phyloP scores from a whole-genome alignment of 2,329 filamentous ascomycete species.

The Talaromyces sp. region DNA sequence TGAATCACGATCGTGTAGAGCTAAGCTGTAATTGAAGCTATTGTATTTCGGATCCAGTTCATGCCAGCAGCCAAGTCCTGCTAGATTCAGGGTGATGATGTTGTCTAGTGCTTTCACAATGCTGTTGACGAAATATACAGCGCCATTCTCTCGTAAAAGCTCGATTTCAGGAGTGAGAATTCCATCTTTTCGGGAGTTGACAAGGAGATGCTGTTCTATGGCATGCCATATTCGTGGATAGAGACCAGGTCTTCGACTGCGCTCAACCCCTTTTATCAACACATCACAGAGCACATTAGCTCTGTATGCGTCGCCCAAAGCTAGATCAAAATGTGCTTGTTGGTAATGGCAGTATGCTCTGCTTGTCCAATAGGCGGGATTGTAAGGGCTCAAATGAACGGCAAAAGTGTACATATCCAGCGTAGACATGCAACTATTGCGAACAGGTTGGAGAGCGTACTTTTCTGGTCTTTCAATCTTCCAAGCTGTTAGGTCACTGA shows the following conservation, averaged over 20 bases:
- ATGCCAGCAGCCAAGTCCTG: conserved; percentile 34
- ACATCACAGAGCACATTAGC: conserved; percentile 38
- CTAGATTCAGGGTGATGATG: conserved; percentile 35
- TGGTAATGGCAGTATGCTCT: conserved; percentile 40
- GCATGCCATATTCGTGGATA: conserved; percentile 35
- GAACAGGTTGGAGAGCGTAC: conserved; percentile 19
- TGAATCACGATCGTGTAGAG: conserved; percentile 24
- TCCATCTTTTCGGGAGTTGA: conserved; percentile 10
- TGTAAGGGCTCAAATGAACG: conserved; percentile 39
- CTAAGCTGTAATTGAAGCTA: neutral
- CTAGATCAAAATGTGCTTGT: conserved; percentile 37
- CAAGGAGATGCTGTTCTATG: conserved; percentile 36
- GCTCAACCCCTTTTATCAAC: conserved; percentile 21
- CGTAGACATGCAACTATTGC: conserved; percentile 9
- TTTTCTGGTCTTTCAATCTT: conserved; percentile 21
- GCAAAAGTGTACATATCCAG: conserved; percentile 43
- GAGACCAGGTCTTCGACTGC: conserved; percentile 30
- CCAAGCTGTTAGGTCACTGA: conserved; percentile 33
- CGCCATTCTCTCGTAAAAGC: conserved; percentile 26
- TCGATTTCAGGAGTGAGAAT: conserved; percentile 16
- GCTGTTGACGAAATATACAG: conserved; percentile 34
- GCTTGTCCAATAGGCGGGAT: conserved; percentile 41
- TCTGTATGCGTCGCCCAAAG: conserved; percentile 42
- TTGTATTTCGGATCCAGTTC: conserved; percentile 25
- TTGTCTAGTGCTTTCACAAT: conserved; percentile 32